Percentiles rank a stretch among this genome's conserved stretches.
phyloP scores from a whole-genome alignment of 2,329 filamentous ascomycete genomes.

The Paradendryphiella salina region DNA sequence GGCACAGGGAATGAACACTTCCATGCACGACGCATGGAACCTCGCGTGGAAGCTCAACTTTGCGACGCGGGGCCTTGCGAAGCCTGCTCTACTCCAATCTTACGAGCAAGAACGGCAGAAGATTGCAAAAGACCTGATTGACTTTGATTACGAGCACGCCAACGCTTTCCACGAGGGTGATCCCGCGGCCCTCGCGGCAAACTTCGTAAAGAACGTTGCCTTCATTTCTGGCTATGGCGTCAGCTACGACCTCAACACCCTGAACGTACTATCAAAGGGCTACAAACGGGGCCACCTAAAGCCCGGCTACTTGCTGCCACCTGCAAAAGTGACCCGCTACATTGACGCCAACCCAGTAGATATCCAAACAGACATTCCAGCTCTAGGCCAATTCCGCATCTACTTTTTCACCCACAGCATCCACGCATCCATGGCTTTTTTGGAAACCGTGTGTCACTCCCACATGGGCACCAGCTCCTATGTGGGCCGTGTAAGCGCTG shows the following conservation, averaged over 20 bases:
- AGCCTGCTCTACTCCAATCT: conserved; percentile 44
- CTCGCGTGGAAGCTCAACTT: conserved; percentile 53
- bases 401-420: conserved; percentile 72
- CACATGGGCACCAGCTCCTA: conserved; percentile 59
- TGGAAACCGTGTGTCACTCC: conserved; percentile 61
- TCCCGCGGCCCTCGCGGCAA: conserved; percentile 64
- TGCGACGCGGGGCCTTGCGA: conserved; percentile 45
- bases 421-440: conserved; percentile 58
- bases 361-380: conserved; percentile 75
- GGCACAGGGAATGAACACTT: conserved; percentile 52
- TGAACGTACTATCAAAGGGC: conserved; percentile 62
- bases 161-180: conserved; percentile 63
- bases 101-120: conserved; percentile 51
- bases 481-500: conserved; percentile 62
- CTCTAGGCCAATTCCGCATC: conserved; percentile 75
- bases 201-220: conserved; percentile 70
- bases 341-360: conserved; percentile 79
- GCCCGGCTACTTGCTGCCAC: conserved; percentile 58
- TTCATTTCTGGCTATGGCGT: conserved; percentile 75
- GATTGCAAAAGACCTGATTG: conserved; percentile 51
- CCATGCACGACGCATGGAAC: conserved; percentile 52
- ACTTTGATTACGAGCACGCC: conserved; percentile 54
- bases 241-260: conserved; percentile 65
- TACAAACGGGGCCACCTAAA: conserved; percentile 52
- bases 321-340: conserved; percentile 72